phyloP scores from a whole-genome alignment of 345 rosid genomes.

The rapeseed (Brassica napus) region DNA sequence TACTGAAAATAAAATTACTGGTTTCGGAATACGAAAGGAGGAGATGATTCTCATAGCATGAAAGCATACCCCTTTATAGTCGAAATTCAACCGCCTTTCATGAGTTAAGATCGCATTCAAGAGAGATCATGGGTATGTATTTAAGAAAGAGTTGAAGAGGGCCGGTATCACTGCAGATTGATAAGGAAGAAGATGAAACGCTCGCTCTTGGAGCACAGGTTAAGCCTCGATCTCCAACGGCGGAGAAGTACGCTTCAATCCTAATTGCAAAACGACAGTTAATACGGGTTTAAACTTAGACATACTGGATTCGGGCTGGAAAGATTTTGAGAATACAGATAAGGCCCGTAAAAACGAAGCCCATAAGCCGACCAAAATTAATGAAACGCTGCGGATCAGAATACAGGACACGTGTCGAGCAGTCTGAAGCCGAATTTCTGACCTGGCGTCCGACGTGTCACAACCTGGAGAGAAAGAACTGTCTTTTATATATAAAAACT shows the following conservation, averaged over 20 bases:
- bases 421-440: no score
- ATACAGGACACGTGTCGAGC: no score
- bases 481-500: no score
- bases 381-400: no score
- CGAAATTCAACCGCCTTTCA: neutral
- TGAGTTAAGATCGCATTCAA: neutral
- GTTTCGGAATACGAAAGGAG: neutral
- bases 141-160: neutral
- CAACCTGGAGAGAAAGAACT: no score
- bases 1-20: neutral
- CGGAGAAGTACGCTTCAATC: neutral
- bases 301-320: no score
- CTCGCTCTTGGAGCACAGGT: neutral
- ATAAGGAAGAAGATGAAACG: neutral
- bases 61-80: neutral
- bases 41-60: neutral
- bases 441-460: no score
- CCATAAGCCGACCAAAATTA: no score
- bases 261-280: neutral
- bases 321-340: no score
- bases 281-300: no score
- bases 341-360: no score
- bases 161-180: neutral
- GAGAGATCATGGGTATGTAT: neutral
- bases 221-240: neutral